Conservation (phyloP, 345 rosid species). For the Cardamine chenopodiifolia region DNA sequence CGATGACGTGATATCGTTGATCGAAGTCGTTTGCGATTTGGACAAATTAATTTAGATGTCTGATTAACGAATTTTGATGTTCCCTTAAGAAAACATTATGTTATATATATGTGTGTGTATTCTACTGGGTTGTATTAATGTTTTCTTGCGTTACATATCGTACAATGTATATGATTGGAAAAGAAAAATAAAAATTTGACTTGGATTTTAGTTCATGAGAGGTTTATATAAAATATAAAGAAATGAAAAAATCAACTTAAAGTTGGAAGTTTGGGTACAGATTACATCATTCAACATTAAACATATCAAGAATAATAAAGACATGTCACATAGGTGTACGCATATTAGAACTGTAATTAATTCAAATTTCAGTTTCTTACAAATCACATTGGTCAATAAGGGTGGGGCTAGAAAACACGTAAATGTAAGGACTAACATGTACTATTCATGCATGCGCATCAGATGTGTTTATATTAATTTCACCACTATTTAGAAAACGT, state of each 20-base stretch:
- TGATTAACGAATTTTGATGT: conserved; percentile 7
- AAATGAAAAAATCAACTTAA: not conserved
- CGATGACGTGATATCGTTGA: conserved; percentile 2
- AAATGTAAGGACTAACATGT: not conserved
- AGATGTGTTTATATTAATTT: conserved; percentile 14
- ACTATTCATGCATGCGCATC: conserved; percentile 10
- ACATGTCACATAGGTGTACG: not conserved
- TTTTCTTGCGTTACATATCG: no score
- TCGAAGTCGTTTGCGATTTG: conserved; percentile 5
- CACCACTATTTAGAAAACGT: conserved; percentile 22
- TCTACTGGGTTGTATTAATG: no score
- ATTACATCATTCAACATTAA: conserved; percentile 19
- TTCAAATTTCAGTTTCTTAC: conserved; percentile 8
- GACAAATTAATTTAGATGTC: conserved; percentile 9
- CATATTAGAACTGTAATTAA: not conserved
- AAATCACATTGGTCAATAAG: conserved; percentile 34
- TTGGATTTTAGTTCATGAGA: conserved; percentile 1
- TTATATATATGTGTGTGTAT: no score
- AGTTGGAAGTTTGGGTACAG: conserved; percentile 7
- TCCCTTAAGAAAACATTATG: not conserved
- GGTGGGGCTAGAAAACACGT: conserved; percentile 31
- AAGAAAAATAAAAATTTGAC: no score
- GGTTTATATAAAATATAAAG: not conserved
- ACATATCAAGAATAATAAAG: not conserved
- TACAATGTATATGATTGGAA: no score